These are phyloP conservation scores for Solanum etuberosum DNA, from an alignment of 257 asterid genomes.

Conservation along the genomic window DNA sequence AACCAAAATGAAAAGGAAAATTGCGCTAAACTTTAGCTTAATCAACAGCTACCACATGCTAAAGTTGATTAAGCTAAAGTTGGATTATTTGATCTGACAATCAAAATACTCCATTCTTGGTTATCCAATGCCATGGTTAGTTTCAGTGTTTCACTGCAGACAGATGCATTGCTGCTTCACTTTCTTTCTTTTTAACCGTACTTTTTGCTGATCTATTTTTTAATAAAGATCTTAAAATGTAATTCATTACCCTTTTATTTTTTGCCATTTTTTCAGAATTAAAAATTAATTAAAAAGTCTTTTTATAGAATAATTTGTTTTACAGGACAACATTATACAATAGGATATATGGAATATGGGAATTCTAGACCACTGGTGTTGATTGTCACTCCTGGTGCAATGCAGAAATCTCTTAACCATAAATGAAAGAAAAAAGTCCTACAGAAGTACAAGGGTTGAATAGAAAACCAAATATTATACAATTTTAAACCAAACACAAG, in stretches of 20 bases:
- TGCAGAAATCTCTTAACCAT: not conserved
- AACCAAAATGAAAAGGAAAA: not conserved
- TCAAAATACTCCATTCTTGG: not conserved
- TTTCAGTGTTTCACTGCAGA: not conserved
- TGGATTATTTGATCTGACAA: not conserved
- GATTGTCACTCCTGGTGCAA: not conserved
- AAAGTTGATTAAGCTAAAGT: not conserved
- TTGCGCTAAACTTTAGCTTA: not conserved
- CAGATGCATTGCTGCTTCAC: not conserved
- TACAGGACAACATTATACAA: not conserved
- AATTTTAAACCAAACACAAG: not conserved
- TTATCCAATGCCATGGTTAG: not conserved
- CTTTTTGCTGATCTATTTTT: not conserved
- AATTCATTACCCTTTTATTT: not conserved
- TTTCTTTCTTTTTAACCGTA: not conserved
- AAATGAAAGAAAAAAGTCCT: not conserved
- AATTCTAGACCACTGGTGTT: not conserved
- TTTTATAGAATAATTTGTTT: not conserved
- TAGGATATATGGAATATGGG: not conserved
- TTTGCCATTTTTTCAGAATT: not conserved
- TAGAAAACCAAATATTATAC: not conserved
- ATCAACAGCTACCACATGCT: not conserved
- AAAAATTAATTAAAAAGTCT: not conserved
- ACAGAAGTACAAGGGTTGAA: not conserved
- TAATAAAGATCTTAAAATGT: not conserved